Evolutionary conservation across 306 rosid species (phyloP), one percentile per base, ranked within the genome.

Genomic region (Acacia crassicarpa): DNA sequence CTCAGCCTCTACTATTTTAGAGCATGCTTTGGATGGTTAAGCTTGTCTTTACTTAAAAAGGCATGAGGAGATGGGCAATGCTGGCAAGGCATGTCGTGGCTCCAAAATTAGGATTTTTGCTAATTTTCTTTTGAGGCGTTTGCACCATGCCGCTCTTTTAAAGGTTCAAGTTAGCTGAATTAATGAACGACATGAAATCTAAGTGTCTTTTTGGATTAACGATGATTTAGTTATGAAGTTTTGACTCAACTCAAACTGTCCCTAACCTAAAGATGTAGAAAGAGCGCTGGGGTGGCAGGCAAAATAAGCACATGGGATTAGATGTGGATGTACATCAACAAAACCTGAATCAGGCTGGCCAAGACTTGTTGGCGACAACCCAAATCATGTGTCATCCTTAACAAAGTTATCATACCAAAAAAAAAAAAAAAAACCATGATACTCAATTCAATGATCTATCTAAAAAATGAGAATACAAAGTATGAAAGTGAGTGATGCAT

Each of bases 1-100:
- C 59, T 67, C 6, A 33, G 54, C 4, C 70, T 66, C 16, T 35
- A n/a, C 81, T 48, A 61, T 48, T 85, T 75, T n/a, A 56, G 17
- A 30, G 66, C 33, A 27, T 30, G 27, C 0, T 76, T 33, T 83
- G 70, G 23, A 38, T 77, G 84, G 83, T 56, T 76, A 43, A 67
- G 75, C 16, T 2, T 0, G 16, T 12, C 19, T 43, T 43, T 41
- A 22, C 53, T 41, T 69, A 69, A 69, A n/a, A n/a, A 30, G 30
- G 61, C 16, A 33, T 67, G 19, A 54, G 20, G 62, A 82, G 23
- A 40, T 19, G 12, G 35, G 38, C 4, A 63, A 63, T 27, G 69
- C 43, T 63, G 17, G 41, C 38, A 15, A 35, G 17, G 41, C 38
- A 15, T 19, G 20, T 63, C 41, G 41, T 30, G 15, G 11, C 11